Evolutionary conservation across 352 stramenopile species (phyloP), one percentile per base, ranked within the genome.

Genomic region (Pythium coloratum): DNA sequence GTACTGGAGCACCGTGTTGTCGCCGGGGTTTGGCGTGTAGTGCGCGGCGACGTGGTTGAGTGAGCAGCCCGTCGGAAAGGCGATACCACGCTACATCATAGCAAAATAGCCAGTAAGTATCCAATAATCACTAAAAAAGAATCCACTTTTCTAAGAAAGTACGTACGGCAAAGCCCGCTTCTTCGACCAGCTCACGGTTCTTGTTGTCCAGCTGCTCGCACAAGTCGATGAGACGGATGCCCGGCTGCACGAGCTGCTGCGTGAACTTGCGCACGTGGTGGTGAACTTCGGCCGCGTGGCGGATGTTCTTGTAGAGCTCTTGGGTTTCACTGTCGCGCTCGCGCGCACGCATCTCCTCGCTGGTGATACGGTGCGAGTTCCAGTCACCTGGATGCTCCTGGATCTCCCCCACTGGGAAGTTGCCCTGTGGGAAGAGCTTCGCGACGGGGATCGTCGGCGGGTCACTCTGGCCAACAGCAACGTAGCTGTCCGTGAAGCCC

Each of bases 161-260:
- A 77, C 76, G 46, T 76, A 86, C 78, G 55, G 72, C 76, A 66
- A 98, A 84, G 42, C 97, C 97, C 24, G 83, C 74, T 77, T 99
- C 97, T 67, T 91, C 78, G 2, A 99, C 90, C 4, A 99, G 73
- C 67, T 98, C 82, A 2, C 97, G 84, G 84, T 99, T 98, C 76
- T 98, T 98, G 64, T 99, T 94, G 78, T 99, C 97, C 2, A 99
- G 75, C 55, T 89, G 76, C 70, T 95, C 88, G 76, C 97, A 99
- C 82, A 99, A 92, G 72, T 99, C 97, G 26, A 90, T 91, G 33
- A 99, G 78, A 67, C 97, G 93, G 36, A 99, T 92, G 26, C 97
- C 97, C 0, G 97, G 97, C 75, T 99, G 97, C 55, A 98, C 98
- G 62, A 98, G 88, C 42, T 77, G 91, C 76, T 99, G 97, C 28